These are phyloP conservation scores for Trichoderma sp. DNA, from an alignment of 2,329 filamentous ascomycete genomes.

Conservation along the genomic window DNA sequence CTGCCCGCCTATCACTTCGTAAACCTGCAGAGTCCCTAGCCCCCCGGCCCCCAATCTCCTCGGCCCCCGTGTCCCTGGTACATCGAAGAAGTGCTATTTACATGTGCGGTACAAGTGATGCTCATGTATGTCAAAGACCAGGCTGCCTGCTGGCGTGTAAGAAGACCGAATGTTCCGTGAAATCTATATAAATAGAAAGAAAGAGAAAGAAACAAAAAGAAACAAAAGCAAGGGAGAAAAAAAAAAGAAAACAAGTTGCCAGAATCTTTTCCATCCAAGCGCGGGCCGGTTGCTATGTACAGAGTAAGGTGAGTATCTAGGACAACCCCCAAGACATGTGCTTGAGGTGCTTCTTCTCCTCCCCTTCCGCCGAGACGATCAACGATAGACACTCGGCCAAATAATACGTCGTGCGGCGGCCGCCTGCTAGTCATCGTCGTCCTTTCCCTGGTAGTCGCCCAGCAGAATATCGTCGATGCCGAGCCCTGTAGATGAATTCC, in stretches of 20 bases:
- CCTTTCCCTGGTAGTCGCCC: slow-evolving; percentile 69
- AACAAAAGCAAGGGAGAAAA: slow-evolving; percentile 16
- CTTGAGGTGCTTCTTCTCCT: not conserved
- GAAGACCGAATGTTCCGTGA: not conserved
- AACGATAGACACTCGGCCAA: not conserved
- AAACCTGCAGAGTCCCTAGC: not conserved
- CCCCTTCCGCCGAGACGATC: not conserved
- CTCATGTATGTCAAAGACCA: not conserved
- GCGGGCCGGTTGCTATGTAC: slow-evolving; percentile 20
- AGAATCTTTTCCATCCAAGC: slow-evolving; percentile 13
- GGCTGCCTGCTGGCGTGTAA: not conserved
- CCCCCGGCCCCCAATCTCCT: slow-evolving; percentile 11
- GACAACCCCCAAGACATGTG: not conserved
- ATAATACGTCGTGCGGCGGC: not conserved
- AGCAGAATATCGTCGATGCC: slow-evolving; percentile 72
- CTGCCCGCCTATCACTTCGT: not conserved
- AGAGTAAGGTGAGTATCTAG: not conserved
- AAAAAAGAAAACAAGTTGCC: slow-evolving; percentile 12
- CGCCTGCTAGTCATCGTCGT: slow-evolving; percentile 40
- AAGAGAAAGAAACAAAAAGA: slow-evolving; percentile 5
- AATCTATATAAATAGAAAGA: slow-evolving; percentile 23
- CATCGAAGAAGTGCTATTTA: not conserved
- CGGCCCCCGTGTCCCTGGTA: slow-evolving; percentile 5
- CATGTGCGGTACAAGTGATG: not conserved
- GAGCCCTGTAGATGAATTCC: slow-evolving; percentile 55